A percentile compares a stretch with the other conserved stretches of the same genome.
These are phyloP conservation scores for Centaurea solstitialis DNA, from an alignment of 129 eudicot genomes.

Conservation along the genomic window DNA sequence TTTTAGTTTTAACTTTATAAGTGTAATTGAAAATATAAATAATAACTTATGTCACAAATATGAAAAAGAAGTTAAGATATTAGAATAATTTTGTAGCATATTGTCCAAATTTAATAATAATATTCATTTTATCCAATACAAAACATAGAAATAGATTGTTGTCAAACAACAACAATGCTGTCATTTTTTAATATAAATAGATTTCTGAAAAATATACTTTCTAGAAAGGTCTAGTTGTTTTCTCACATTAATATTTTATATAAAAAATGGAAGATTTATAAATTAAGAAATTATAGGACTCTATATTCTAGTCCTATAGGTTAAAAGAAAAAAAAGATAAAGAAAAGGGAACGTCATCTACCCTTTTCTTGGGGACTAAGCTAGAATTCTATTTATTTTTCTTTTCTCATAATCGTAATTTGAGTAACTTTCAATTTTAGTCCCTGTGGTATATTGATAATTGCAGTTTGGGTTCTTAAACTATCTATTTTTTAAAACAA, in stretches of 20 bases:
- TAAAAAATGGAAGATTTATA: neutral
- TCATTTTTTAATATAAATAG: neutral
- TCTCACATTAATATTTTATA: neutral
- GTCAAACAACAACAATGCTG: constrained; percentile 22
- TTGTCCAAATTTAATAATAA: neutral
- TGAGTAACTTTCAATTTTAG: neutral
- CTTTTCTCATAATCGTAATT: neutral
- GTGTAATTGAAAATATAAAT: too few species aligned
- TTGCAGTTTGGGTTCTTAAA: neutral
- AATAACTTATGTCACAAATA: too few species aligned
- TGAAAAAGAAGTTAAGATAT: too few species aligned
- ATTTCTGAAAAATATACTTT: neutral
- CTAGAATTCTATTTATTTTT: neutral
- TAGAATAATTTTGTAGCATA: too few species aligned
- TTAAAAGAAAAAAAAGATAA: neutral
- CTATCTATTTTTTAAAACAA: neutral
- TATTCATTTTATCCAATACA: neutral
- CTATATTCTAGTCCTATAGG: neutral
- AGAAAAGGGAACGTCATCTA: neutral
- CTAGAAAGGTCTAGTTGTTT: constrained; percentile 19
- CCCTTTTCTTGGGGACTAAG: constrained; percentile 20
- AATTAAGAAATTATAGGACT: neutral
- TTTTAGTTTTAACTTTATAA: too few species aligned
- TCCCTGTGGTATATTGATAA: too few species aligned
- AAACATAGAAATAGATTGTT: neutral